Percentiles rank a stretch among this genome's conserved stretches.
These are phyloP conservation scores for Fusarium protoensiforme DNA, from an alignment of 2,329 filamentous ascomycete species.

Conservation along the genomic window DNA sequence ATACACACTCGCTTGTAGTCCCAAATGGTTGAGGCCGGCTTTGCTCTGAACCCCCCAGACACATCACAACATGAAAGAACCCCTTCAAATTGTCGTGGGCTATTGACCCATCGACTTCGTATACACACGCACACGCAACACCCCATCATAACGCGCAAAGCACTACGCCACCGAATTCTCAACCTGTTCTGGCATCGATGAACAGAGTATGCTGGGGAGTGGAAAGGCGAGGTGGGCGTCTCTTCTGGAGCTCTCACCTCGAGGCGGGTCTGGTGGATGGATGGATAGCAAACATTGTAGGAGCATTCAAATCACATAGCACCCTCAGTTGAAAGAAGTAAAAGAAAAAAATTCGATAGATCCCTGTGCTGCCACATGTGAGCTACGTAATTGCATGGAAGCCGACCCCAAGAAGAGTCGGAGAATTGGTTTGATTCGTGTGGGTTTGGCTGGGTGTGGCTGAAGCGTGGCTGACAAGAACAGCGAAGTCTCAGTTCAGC, in stretches of 20 bases:
- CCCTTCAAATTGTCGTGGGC: constrained; percentile 26
- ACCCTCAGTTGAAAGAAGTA: constrained; percentile 38
- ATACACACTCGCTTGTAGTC: constrained; percentile 27
- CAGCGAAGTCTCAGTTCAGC: background rate
- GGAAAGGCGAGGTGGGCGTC: constrained; percentile 34
- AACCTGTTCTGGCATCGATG: constrained; percentile 32
- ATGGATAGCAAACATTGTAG: constrained; percentile 42
- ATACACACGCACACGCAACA: constrained; percentile 27
- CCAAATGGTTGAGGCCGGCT: constrained; percentile 9
- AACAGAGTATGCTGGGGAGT: constrained; percentile 35
- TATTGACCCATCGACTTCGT: constrained; percentile 15
- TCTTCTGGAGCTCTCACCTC: constrained; percentile 13
- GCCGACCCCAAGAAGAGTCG: background rate
- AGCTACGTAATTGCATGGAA: background rate
- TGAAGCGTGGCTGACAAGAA: constrained; percentile 22
- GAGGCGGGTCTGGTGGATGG: constrained; percentile 37
- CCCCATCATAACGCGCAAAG: constrained; percentile 26
- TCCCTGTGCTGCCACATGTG: background rate
- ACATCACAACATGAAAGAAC: constrained; percentile 37
- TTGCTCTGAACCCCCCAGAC: constrained; percentile 28
- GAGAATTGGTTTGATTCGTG: background rate
- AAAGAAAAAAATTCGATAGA: constrained; percentile 43
- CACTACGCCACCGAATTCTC: constrained; percentile 25
- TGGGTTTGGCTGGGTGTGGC: constrained; percentile 18
- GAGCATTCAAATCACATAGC: constrained; percentile 41